Evolutionary conservation across 768 basidiomycete genomes (phyloP), one percentile per base, ranked within the genome.

Genomic region (Tulasnella sp.): DNA sequence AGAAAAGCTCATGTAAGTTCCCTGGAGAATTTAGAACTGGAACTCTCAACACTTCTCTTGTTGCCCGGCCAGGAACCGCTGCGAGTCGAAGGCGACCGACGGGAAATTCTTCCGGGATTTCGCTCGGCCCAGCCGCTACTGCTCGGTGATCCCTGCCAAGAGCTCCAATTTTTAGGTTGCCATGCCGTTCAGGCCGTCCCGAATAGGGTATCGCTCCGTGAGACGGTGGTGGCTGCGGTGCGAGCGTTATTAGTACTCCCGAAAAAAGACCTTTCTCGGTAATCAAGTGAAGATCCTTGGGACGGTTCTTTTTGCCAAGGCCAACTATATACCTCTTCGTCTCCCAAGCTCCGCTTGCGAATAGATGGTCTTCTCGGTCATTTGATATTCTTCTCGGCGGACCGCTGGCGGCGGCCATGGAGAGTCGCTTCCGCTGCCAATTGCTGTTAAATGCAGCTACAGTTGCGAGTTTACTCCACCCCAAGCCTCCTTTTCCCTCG

Each of bases 221-320:
- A 9, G 61, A 16, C 29, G 16, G 18, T 2, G 5, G 29, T 32
- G 61, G n/a, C 61, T 67, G 61, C 61, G 61, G 29, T 67, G 15
- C 29, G 32, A 26, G 61, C 32, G 61, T 26, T 13, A 26, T 29
- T 67, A 15, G 10, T 35, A 26, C 16, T 67, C 32, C 61, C 61
- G 61, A 67, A 15, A 67, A 67, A 67, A 67, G 61, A 29, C 61
- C 61, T 67, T 67, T 67, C 61, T 67, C 61, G 61, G 61, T 35
- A 18, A 29, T 35, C 23, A 23, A 35, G 32, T 32, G 32, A 67
- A 35, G 61, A 67, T 67, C 61, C 9, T 35, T 67, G n/a, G 26
- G 2, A 16, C 61, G 61, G 13, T 67, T 67, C 29, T 35, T 35
- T n/a, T 67, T 67, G 61, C 61, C 61, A 67, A 67, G 61, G 1